phyloP scores from a whole-genome alignment of 164 flowering plant species.

The Tetrastigma voinierianum region DNA sequence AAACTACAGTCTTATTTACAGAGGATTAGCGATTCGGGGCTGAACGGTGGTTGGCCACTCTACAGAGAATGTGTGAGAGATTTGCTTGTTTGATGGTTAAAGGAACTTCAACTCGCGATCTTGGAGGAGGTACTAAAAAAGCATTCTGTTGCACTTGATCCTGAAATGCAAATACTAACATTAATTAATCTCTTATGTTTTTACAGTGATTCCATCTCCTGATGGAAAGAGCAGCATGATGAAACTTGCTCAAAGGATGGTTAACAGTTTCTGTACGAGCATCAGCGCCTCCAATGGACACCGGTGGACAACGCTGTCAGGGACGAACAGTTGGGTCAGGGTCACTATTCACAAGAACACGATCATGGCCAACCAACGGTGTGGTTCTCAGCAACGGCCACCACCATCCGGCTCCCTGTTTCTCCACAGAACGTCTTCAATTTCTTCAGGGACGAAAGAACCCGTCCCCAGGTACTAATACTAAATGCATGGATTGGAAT shows the following conservation, averaged over 20 bases:
- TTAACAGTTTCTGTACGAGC: slow-evolving; percentile 46
- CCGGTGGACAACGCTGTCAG: slow-evolving; percentile 48
- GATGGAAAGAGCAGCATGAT: slow-evolving; percentile 64
- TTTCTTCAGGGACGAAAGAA: slow-evolving; percentile 55
- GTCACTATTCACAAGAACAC: slow-evolving; percentile 45
- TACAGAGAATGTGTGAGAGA: slow-evolving; percentile 59
- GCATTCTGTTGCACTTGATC: too few species aligned
- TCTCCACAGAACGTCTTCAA: slow-evolving; percentile 47
- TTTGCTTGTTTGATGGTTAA: slow-evolving; percentile 46
- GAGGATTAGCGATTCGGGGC: slow-evolving; percentile 66
- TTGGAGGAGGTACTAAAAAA: too few species aligned
- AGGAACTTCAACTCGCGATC: slow-evolving; percentile 29
- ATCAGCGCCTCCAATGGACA: slow-evolving; percentile 45
- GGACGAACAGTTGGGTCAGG: slow-evolving; percentile 42
- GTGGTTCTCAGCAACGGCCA: slow-evolving; percentile 61
- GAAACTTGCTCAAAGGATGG: slow-evolving; percentile 66
- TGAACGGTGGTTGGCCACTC: slow-evolving; percentile 53
- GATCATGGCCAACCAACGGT: slow-evolving; percentile 60
- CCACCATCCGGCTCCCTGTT: slow-evolving; percentile 60
- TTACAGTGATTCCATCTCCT: slow-evolving; percentile 50
- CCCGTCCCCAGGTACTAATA: slow-evolving; percentile 57
- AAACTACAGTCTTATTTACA: slow-evolving; percentile 36
- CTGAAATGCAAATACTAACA: neutral
- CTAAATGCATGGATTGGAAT: too few species aligned
- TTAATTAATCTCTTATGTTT: neutral